Base-by-base conservation (phyloP, 2,329 filamentous ascomycete species). In the Diaporthe sp. region DNA sequence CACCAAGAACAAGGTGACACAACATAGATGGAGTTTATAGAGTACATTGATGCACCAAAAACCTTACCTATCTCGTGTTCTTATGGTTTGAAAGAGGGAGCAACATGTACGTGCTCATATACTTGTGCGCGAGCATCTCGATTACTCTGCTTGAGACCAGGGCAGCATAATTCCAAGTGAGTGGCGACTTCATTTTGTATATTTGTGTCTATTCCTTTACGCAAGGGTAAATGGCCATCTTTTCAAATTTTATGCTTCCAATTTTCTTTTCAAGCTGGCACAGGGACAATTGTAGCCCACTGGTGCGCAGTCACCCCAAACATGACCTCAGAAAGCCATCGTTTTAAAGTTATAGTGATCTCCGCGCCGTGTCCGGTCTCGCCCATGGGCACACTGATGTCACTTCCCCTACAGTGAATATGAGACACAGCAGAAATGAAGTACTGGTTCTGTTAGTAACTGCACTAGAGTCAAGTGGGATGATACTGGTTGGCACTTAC, bases 221-320 rank as follows among this genome's bases (percentile, higher is more conserved):
- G 4, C 34, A 7, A 9, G 34, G 6, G 34, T 4, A 37, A 1
- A 37, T 37, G 8, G 4, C 34, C 34, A 9, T 49, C 47, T 25
- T 1, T 9, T 12, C 28, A 28, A 28, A 28, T 28, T 28, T 2
- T 2, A 2, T 28, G 1, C 2, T 28, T 28, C 28, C 28, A 28
- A 28, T 28, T 28, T 28, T 28, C 28, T 28, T 28, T 28, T 28
- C 28, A 28, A 28, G 28, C 2, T 28, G 28, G 28, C 28, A 28
- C 28, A 28, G 47, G 47, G 47, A 51, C 22, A 51, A 51, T 2
- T 51, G 8, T 51, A 51, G 47, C 47, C 47, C 20, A 51, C 22
- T 0, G 47, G 3, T n/a, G 2, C 22, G 0, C 22, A 0, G 0
- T 13, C 8, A 51, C 47, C 22, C 22, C 47, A 51, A 4, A 25